phyloP scores from a whole-genome alignment of 768 basidiomycete species.

The Xerocomus brunneocitrinus region DNA sequence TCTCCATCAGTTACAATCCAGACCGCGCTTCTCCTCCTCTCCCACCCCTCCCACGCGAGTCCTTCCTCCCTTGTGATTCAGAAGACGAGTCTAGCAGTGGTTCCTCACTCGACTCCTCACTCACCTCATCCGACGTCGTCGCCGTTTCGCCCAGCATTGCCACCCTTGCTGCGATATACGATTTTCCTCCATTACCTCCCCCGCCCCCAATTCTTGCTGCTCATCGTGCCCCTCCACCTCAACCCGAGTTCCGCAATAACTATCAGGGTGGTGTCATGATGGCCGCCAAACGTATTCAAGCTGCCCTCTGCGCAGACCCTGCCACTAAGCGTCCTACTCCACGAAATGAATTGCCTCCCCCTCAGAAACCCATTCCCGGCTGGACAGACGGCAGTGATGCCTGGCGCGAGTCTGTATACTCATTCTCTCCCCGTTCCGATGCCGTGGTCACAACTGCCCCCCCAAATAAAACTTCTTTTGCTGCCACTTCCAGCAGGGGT shows the following conservation, averaged over 20 bases:
- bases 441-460: slow-evolving; percentile 29
- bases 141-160: slow-evolving; percentile 31
- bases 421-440: slow-evolving; percentile 40
- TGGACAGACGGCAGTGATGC: slow-evolving; percentile 66
- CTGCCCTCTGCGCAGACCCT: slow-evolving; percentile 41
- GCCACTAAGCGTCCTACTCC: slow-evolving; percentile 33
- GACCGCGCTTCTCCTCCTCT: slow-evolving; percentile 38
- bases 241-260: slow-evolving; percentile 33
- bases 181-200: slow-evolving; percentile 53
- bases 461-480: slow-evolving; percentile 37
- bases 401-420: slow-evolving; percentile 66
- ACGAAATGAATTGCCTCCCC: slow-evolving; percentile 32
- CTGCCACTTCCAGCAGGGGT: slow-evolving; percentile 48
- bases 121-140: slow-evolving; percentile 21
- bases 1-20: slow-evolving; percentile 47
- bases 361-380: slow-evolving; percentile 48
- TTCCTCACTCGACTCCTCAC: slow-evolving; percentile 36
- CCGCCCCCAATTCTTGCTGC: slow-evolving; percentile 39
- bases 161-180: slow-evolving; percentile 37
- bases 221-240: slow-evolving; percentile 21
- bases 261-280: slow-evolving; percentile 66
- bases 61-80: slow-evolving; percentile 31
- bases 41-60: slow-evolving; percentile 40
- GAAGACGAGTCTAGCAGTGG: slow-evolving; percentile 40
- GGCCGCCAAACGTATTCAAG: slow-evolving; percentile 54